phyloP scores from a whole-genome alignment of 2,329 filamentous ascomycete species.

The Coleophoma cylindrospora region DNA sequence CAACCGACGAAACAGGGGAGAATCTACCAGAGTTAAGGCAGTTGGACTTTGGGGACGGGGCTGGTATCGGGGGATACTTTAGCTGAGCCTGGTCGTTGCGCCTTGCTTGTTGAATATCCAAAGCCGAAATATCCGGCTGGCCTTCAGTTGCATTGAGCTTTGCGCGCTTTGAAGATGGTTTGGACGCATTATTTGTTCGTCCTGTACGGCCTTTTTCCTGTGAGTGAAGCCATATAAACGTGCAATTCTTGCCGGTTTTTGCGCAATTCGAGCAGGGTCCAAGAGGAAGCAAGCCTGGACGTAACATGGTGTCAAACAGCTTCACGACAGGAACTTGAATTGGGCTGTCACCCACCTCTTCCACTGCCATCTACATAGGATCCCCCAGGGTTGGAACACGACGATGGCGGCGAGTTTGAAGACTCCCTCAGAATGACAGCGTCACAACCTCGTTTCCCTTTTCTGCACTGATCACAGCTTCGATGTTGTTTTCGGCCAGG shows the following conservation, averaged over 20 bases:
- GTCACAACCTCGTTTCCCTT: slow-evolving; percentile 39
- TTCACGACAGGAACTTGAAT: background rate
- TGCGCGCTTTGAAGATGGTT: background rate
- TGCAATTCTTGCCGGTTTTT: slow-evolving; percentile 7
- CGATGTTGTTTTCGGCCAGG: slow-evolving; percentile 31
- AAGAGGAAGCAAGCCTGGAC: background rate
- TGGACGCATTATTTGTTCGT: background rate
- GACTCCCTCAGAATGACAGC: slow-evolving; percentile 22
- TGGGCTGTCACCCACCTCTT: too few species aligned
- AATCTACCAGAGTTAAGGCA: too few species aligned
- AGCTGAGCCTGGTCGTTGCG: too few species aligned
- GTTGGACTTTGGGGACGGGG: background rate
- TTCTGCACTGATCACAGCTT: slow-evolving; percentile 40
- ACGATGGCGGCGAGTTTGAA: background rate
- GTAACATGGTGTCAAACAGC: background rate
- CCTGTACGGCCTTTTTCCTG: background rate
- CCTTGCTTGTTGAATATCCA: background rate
- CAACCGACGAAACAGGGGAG: too few species aligned
- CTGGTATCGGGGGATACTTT: background rate
- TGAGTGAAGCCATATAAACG: slow-evolving; percentile 7
- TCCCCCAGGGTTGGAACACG: background rate
- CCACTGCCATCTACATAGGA: too few species aligned
- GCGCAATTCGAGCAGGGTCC: slow-evolving; percentile 9
- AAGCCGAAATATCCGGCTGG: background rate
- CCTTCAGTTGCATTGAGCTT: background rate